These are phyloP conservation scores for Colletotrichum tanaceti DNA, from an alignment of 2,329 filamentous ascomycete species.

Conservation along the genomic window DNA sequence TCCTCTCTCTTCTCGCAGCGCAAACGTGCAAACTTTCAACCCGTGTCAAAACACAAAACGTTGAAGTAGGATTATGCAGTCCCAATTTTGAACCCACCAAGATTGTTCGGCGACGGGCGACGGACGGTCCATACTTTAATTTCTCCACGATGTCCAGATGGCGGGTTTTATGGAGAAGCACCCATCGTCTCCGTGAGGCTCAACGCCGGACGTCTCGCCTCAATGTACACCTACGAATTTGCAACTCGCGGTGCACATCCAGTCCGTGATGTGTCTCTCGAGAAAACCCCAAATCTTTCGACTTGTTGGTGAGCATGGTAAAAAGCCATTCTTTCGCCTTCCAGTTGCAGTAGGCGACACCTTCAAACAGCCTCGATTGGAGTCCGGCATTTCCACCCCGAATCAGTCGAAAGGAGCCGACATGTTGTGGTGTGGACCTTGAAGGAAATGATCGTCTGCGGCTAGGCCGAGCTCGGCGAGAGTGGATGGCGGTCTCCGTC, in stretches of 20 bases:
- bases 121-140: conserved; percentile 13
- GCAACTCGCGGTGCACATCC: not conserved
- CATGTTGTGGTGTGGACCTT: conserved; percentile 4
- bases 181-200: not conserved
- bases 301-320: not conserved
- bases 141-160: conserved; percentile 9
- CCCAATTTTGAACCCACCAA: conserved; percentile 14
- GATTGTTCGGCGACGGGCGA: not conserved
- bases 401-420: too few relatives aligned
- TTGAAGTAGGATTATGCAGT: not conserved
- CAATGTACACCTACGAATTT: not conserved
- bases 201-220: not conserved
- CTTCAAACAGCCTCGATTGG: not conserved
- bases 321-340: too few relatives aligned
- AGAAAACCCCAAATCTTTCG: not conserved
- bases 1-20: too few relatives aligned
- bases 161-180: conserved; percentile 8
- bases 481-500: conserved; percentile 1
- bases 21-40: not conserved
- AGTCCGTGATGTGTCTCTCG: too few relatives aligned
- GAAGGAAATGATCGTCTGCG: conserved; percentile 1
- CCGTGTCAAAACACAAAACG: not conserved
- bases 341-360: not conserved
- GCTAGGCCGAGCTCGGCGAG: conserved; percentile 19
- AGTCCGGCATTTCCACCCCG: too few relatives aligned